Evolutionary conservation across 2,329 filamentous ascomycete genomes (phyloP).

Genomic region (Fonsecaea monophora): DNA sequence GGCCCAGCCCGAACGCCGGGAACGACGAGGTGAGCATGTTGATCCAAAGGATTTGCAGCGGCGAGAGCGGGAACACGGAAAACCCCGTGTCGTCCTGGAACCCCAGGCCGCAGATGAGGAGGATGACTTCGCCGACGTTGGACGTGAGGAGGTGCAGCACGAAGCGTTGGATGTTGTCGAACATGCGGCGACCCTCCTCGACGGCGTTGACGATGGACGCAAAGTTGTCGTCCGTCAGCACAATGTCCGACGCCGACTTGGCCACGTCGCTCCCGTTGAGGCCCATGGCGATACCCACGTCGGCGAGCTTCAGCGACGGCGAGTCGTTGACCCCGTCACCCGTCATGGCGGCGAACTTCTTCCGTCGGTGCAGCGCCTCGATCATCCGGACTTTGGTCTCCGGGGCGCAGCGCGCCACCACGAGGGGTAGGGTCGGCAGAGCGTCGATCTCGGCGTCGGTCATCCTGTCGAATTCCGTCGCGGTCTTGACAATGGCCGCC

Average conservation of each 20-base stretch:
- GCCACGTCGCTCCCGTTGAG: constrained; percentile 74
- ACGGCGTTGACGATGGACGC: constrained; percentile 84
- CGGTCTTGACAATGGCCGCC: constrained; percentile 61
- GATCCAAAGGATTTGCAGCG: constrained; percentile 68
- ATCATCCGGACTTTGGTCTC: constrained; percentile 92
- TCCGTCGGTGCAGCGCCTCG: constrained; percentile 79
- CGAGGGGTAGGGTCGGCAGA: constrained; percentile 76
- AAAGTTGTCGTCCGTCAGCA: constrained; percentile 80
- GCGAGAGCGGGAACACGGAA: constrained; percentile 65
- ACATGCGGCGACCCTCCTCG: constrained; percentile 81
- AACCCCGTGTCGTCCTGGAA: constrained; percentile 62
- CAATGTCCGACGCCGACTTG: constrained; percentile 73
- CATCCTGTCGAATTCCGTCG: constrained; percentile 62
- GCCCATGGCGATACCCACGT: constrained; percentile 92
- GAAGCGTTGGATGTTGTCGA: constrained; percentile 85
- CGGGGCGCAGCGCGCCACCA: constrained; percentile 83
- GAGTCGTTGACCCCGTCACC: constrained; percentile 89
- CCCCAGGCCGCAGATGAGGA: constrained; percentile 61
- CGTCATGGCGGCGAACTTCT: constrained; percentile 82
- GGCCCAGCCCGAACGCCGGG: constrained; percentile 66
- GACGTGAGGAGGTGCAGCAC: constrained; percentile 63
- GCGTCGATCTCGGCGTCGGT: constrained; percentile 65
- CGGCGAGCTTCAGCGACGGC: constrained; percentile 77
- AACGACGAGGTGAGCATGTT: constrained; percentile 68
- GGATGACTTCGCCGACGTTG: constrained; percentile 64